Percentiles rank a stretch among this genome's conserved stretches.
These are phyloP conservation scores for Brasilioporus rufonigricans DNA, from an alignment of 768 basidiomycete species.

Conservation along the genomic window DNA sequence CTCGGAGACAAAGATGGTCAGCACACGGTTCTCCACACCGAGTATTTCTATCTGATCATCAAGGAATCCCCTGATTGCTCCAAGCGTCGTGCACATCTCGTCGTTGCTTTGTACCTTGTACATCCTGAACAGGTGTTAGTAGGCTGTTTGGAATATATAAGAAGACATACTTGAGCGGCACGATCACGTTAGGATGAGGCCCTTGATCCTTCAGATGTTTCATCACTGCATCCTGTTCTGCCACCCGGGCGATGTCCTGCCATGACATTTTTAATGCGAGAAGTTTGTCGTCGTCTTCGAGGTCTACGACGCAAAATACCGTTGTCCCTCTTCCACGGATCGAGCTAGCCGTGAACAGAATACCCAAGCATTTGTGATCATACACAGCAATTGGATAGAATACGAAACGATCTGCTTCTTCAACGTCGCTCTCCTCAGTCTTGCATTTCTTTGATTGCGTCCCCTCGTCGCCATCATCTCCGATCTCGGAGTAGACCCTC, in stretches of 20 bases:
- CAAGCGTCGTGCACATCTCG: too few species aligned
- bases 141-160: neutral
- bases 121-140: neutral
- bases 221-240: too few species aligned
- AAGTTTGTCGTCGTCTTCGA: neutral
- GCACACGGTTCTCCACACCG: constrained; percentile 3
- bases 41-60: neutral
- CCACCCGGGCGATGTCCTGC: too few species aligned
- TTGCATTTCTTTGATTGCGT: too few species aligned
- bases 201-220: too few species aligned
- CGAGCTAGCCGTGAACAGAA: neutral
- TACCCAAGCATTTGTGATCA: neutral
- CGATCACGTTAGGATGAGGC: neutral
- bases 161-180: neutral
- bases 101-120: neutral
- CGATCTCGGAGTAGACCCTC: too few species aligned
- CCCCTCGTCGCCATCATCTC: too few species aligned
- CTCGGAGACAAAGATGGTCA: constrained; percentile 1
- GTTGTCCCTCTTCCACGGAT: neutral
- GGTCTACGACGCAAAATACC: neutral
- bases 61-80: constrained; percentile 4
- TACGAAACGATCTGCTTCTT: neutral
- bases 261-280: neutral
- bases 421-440: neutral
- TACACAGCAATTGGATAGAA: neutral